Percentiles rank a stretch among this genome's conserved stretches.
Conservation (phyloP, 164 flowering plant species). For the Umbilicus rupestris region DNA sequence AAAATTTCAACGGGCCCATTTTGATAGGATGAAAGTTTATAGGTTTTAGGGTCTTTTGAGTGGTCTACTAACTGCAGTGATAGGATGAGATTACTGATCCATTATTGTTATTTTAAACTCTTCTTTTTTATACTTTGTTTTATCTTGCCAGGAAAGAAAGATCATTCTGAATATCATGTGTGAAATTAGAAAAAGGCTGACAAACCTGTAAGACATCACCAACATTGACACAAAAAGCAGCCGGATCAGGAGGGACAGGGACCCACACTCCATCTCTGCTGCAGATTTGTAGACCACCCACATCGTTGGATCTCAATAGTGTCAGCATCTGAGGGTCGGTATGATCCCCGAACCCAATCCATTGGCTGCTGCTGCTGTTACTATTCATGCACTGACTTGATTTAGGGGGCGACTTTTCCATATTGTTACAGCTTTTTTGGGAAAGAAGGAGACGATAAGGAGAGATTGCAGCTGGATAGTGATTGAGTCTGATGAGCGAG, state of each 20-base stretch:
- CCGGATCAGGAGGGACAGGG: slow-evolving; percentile 52
- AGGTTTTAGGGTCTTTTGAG: neutral
- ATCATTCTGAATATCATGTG: neutral
- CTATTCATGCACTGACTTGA: neutral
- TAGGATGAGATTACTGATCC: neutral
- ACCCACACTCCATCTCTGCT: slow-evolving; percentile 40
- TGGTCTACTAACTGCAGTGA: neutral
- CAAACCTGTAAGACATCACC: slow-evolving; percentile 61
- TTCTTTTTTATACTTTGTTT: neutral
- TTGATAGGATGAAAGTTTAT: neutral
- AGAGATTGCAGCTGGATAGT: slow-evolving; percentile 24
- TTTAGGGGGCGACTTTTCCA: slow-evolving; percentile 2
- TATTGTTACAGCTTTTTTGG: slow-evolving; percentile 8
- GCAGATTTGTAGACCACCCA: slow-evolving; percentile 49
- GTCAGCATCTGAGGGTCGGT: slow-evolving; percentile 70
- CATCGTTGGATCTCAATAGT: slow-evolving; percentile 53
- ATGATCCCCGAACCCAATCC: slow-evolving; percentile 65
- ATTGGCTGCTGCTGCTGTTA: slow-evolving; percentile 3
- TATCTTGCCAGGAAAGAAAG: neutral
- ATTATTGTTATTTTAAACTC: neutral
- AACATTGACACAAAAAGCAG: slow-evolving; percentile 47
- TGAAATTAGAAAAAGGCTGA: neutral
- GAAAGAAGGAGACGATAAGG: slow-evolving; percentile 11
- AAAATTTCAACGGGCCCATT: neutral
- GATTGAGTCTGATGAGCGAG: slow-evolving; percentile 44